These are phyloP conservation scores for Sporobolus alterniflorus DNA, from an alignment of 202 grass and related monocot species.

Conservation along the genomic window DNA sequence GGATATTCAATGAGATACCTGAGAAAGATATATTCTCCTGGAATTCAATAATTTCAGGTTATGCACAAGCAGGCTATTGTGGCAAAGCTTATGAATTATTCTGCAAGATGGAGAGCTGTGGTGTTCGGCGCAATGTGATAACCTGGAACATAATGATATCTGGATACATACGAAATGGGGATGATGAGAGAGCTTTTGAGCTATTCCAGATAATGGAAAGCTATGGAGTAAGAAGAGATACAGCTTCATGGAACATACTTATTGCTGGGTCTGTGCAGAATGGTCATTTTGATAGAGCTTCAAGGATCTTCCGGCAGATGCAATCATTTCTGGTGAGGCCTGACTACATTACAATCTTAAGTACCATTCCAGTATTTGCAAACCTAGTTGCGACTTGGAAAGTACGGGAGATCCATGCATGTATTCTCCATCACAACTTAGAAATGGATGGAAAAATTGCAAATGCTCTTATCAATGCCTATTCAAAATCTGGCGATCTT, in stretches of 20 bases:
- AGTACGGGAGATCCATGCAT: constrained; percentile 82
- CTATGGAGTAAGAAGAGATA: constrained; percentile 67
- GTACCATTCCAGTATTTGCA: constrained; percentile 77
- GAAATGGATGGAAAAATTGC: constrained; percentile 58
- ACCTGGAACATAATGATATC: constrained; percentile 95
- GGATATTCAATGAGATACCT: constrained; percentile 64
- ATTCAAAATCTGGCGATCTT: constrained; percentile 85
- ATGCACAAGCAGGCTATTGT: constrained; percentile 73
- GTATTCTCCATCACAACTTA: constrained; percentile 60
- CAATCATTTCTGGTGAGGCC: constrained; percentile 54
- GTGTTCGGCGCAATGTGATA: constrained; percentile 74
- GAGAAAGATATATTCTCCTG: constrained; percentile 96
- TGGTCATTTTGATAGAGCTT: constrained; percentile 67
- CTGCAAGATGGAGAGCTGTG: constrained; percentile 72
- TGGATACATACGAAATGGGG: constrained; percentile 78
- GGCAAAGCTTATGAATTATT: constrained; percentile 91
- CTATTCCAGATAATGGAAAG: constrained; percentile 87
- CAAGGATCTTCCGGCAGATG: constrained; percentile 83
- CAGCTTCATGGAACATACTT: constrained; percentile 89
- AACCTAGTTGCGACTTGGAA: constrained; percentile 69
- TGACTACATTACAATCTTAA: constrained; percentile 76
- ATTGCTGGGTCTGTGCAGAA: constrained; percentile 82
- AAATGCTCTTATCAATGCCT: constrained; percentile 85
- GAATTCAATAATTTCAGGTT: constrained; percentile 96
- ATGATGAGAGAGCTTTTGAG: constrained; percentile 84